Percentiles rank a stretch among this genome's conserved stretches.
phyloP scores from a whole-genome alignment of 371 early-diverging fungal genomes.

The Mycotypha africana region DNA sequence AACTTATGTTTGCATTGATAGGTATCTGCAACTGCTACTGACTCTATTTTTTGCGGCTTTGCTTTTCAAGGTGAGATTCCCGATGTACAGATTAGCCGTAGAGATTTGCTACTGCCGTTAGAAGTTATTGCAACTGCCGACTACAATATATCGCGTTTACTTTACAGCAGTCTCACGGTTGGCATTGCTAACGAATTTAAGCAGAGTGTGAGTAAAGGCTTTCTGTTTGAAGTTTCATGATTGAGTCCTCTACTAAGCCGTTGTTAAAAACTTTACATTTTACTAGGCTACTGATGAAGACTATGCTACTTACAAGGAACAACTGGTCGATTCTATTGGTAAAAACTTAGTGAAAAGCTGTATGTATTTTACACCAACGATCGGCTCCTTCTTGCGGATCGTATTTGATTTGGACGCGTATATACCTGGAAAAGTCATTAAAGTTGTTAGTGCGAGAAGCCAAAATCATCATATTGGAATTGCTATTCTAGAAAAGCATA shows the following conservation, averaged over 20 bases:
- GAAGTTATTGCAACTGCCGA: slow-evolving; percentile 58
- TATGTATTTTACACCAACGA: slow-evolving; percentile 40
- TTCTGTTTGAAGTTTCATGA: too few species aligned
- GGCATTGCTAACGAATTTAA: slow-evolving; percentile 33
- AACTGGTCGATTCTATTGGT: slow-evolving; percentile 24
- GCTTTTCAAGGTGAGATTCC: slow-evolving; percentile 60
- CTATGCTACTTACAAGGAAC: slow-evolving; percentile 12
- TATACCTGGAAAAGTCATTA: slow-evolving; percentile 29
- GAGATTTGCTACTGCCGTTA: slow-evolving; percentile 63
- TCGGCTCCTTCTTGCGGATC: slow-evolving; percentile 52
- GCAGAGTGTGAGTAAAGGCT: slow-evolving; percentile 15
- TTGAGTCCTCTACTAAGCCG: background rate
- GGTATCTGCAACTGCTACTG: background rate
- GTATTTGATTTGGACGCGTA: slow-evolving; percentile 37
- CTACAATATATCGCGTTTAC: slow-evolving; percentile 54
- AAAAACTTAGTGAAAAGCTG: slow-evolving; percentile 26
- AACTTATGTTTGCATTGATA: background rate
- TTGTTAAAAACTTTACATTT: too few species aligned
- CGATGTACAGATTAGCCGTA: slow-evolving; percentile 65
- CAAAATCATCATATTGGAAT: slow-evolving; percentile 56
- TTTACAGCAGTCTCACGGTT: slow-evolving; percentile 47
- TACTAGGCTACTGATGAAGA: slow-evolving; percentile 6
- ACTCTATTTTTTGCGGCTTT: background rate
- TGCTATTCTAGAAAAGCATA: slow-evolving; percentile 44
- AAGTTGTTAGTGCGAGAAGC: slow-evolving; percentile 36